Evolutionary conservation across 192 early-diverging fungal genomes (phyloP).

Genomic region (Gaertneriomyces sp.): DNA sequence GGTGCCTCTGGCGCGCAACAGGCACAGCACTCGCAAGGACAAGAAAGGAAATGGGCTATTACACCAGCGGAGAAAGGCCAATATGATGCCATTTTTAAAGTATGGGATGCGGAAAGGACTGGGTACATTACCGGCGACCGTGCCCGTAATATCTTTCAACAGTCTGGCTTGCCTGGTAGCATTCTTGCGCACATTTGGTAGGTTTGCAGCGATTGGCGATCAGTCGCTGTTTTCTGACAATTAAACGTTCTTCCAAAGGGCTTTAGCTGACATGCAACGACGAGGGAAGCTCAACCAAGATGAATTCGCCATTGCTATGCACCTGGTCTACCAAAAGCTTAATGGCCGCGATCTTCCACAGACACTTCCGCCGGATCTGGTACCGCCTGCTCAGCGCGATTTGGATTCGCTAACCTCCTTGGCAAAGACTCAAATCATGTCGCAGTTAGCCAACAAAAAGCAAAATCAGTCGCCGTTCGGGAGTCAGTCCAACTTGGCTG

Average conservation of each 20-base stretch:
- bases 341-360: conserved; percentile 78
- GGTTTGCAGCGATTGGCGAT: conserved; percentile 4
- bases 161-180: conserved; percentile 64
- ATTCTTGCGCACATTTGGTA: conserved; percentile 77
- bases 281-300: conserved; percentile 87
- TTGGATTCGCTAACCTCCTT: conserved; percentile 59
- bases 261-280: conserved; percentile 71
- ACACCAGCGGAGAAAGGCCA: conserved; percentile 40
- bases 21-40: conserved; percentile 3
- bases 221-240: conserved; percentile 2
- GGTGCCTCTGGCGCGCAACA: conserved; percentile 20
- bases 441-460: conserved; percentile 51
- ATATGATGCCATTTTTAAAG: conserved; percentile 66
- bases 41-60: conserved; percentile 40
- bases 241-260: conserved; percentile 43
- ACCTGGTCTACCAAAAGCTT: conserved; percentile 84
- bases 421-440: conserved; percentile 63
- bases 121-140: conserved; percentile 70
- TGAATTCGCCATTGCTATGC: conserved; percentile 97
- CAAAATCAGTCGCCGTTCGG: conserved; percentile 10
- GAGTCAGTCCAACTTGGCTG: conserved; percentile 8
- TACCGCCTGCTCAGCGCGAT: conserved; percentile 82
- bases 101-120: conserved; percentile 64
- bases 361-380: conserved; percentile 73
- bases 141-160: conserved; percentile 68